Percentiles rank a stretch among this genome's conserved stretches.
Evolutionary conservation across 192 early-diverging fungal species (phyloP).

Genomic region (Dimargaris verticillata): DNA sequence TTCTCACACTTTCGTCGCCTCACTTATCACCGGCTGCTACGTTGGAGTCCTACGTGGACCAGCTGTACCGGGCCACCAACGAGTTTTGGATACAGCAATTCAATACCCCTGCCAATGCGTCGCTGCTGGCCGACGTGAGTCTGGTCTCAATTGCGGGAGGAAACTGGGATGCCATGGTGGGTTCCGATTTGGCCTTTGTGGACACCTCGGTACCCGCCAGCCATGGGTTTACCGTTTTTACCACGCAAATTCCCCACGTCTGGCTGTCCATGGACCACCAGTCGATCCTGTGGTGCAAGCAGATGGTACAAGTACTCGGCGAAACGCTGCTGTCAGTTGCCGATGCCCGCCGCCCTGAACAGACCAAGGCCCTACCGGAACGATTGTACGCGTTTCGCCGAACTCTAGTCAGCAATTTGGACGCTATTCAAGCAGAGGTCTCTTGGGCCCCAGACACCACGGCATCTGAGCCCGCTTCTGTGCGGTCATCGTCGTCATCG

Average conservation of each 20-base stretch:
- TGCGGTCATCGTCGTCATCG: no score
- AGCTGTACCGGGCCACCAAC: constrained; percentile 50
- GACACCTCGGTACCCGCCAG: constrained; percentile 38
- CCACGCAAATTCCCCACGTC: constrained; percentile 60
- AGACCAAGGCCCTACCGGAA: constrained; percentile 36
- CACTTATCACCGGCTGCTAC: constrained; percentile 65
- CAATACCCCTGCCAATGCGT: constrained; percentile 14
- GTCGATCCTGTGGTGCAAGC: constrained; percentile 82
- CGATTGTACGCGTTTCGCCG: constrained; percentile 48
- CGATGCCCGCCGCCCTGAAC: constrained; percentile 35
- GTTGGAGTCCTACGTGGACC: constrained; percentile 35
- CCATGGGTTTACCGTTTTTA: constrained; percentile 63
- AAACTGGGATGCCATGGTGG: constrained; percentile 66
- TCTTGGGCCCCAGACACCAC: neutral
- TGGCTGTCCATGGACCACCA: constrained; percentile 83
- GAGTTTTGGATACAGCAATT: constrained; percentile 46
- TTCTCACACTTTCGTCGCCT: constrained; percentile 80
- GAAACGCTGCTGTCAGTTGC: constrained; percentile 36
- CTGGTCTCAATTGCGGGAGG: constrained; percentile 85
- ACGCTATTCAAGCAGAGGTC: neutral
- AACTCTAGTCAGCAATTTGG: constrained; percentile 33
- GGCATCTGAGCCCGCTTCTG: neutral
- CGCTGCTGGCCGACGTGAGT: constrained; percentile 36
- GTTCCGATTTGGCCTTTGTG: constrained; percentile 57
- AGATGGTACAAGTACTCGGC: constrained; percentile 54